Evolutionary conservation across 192 early-diverging fungal genomes (phyloP).

Genomic region (Chytriomyces sp.): DNA sequence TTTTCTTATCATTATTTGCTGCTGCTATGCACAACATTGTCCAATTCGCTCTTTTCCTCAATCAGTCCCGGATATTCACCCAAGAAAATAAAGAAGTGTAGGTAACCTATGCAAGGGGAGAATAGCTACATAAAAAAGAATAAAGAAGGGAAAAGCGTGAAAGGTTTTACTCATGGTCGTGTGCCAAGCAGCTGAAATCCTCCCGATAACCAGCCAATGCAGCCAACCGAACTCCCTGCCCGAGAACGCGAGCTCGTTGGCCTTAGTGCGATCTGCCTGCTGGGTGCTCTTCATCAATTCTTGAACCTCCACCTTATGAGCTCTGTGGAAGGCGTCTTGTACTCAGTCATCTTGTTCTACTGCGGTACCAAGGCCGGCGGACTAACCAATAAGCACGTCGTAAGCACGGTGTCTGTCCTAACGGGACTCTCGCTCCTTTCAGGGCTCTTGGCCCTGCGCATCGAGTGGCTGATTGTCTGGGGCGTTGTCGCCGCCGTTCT

Average conservation of each 20-base stretch:
- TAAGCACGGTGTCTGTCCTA: neutral
- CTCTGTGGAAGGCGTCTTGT: neutral
- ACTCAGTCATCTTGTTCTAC: neutral
- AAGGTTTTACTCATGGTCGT: too few relatives aligned
- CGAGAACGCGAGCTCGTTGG: neutral
- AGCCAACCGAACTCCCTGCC: neutral
- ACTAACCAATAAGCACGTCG: neutral
- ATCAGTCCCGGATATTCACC: neutral
- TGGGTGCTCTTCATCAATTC: neutral
- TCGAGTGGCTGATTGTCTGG: neutral
- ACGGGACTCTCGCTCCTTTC: neutral
- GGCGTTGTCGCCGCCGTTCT: neutral
- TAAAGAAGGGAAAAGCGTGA: too few relatives aligned
- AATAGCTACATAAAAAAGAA: neutral
- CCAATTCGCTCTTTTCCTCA: neutral
- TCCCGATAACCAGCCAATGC: neutral
- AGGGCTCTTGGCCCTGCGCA: neutral
- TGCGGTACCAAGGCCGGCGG: neutral
- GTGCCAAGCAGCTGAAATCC: too few relatives aligned
- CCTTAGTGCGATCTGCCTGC: neutral
- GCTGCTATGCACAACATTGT: neutral
- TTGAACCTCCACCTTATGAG: neutral
- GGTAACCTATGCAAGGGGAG: neutral
- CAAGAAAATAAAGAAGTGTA: neutral
- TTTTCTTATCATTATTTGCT: neutral